phyloP scores from a whole-genome alignment of 2,329 filamentous ascomycete genomes.

The Thermothelomyces thermophilus region DNA sequence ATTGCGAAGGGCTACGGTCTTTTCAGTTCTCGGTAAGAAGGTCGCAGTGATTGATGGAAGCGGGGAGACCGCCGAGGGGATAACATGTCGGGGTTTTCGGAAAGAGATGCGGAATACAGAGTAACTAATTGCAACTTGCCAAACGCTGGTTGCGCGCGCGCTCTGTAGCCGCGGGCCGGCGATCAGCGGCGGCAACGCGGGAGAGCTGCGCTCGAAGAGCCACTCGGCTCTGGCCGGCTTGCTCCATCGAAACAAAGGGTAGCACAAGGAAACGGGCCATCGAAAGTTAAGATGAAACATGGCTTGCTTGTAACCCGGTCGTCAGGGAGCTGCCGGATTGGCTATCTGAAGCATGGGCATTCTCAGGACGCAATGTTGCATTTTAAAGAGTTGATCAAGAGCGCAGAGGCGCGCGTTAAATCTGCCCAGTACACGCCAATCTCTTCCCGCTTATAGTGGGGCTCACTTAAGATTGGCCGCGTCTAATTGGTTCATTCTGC shows the following conservation, averaged over 20 bases:
- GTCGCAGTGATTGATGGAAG: conserved; percentile 6
- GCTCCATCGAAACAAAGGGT: conserved; percentile 7
- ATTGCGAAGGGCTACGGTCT: conserved; percentile 16
- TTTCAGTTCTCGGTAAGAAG: conserved; percentile 15
- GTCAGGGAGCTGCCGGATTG: conserved; percentile 16
- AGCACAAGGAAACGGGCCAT: conserved; percentile 2
- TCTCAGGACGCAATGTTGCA: neutral
- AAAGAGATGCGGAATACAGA: neutral
- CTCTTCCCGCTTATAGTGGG: neutral
- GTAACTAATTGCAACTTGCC: too few relatives aligned
- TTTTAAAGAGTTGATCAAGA: neutral
- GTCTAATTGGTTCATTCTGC: conserved; percentile 2
- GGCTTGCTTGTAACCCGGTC: conserved; percentile 6
- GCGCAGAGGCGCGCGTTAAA: conserved; percentile 23
- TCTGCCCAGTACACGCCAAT: too few relatives aligned
- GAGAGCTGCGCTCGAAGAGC: neutral
- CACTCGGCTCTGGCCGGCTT: conserved; percentile 2
- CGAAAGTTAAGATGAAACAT: conserved; percentile 21
- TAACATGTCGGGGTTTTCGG: neutral
- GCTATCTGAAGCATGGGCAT: conserved; percentile 2
- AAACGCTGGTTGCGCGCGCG: neutral
- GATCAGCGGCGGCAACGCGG: conserved; percentile 10
- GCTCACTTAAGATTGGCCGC: neutral
- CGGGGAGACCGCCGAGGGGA: neutral
- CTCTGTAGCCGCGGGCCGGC: conserved; percentile 4